Percentiles rank a stretch among this genome's conserved stretches.
Evolutionary conservation across 2,329 filamentous ascomycete genomes (phyloP).

Genomic region (Cladosporium sp.): DNA sequence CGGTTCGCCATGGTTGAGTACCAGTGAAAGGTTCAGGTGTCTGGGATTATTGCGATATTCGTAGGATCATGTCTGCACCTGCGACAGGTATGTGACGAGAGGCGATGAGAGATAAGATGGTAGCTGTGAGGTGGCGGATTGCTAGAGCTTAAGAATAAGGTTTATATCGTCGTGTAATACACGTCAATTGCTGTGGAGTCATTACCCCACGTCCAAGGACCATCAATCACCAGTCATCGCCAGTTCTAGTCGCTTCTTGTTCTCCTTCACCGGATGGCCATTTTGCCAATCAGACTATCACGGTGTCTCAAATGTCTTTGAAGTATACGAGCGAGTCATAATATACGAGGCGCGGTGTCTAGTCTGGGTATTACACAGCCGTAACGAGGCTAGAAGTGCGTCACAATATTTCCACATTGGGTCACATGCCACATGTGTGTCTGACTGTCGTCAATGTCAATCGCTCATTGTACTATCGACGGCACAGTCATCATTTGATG

Average conservation of each 20-base stretch:
- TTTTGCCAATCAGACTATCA: neutral
- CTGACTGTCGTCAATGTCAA: neutral
- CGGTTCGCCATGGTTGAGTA: slow-evolving; percentile 35
- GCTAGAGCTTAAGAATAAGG: slow-evolving; percentile 12
- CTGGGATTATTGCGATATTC: slow-evolving; percentile 24
- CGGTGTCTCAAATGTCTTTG: neutral
- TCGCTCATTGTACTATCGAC: neutral
- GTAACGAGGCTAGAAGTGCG: neutral
- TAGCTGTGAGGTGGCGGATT: slow-evolving; percentile 8
- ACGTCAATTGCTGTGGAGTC: slow-evolving; percentile 1
- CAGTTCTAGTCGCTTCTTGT: neutral
- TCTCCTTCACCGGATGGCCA: neutral
- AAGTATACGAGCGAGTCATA: neutral
- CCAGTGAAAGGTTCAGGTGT: slow-evolving; percentile 1
- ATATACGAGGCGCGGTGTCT: neutral
- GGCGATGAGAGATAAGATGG: neutral
- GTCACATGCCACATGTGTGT: neutral
- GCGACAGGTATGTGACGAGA: neutral
- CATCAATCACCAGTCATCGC: neutral
- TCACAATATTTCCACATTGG: neutral
- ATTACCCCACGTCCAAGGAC: neutral
- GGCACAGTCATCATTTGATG: neutral
- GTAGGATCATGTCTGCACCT: slow-evolving; percentile 24
- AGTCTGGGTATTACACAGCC: neutral
- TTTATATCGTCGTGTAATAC: slow-evolving; percentile 10